phyloP scores from a whole-genome alignment of 2,329 filamentous ascomycete genomes.

The Orbilia brochopaga region DNA sequence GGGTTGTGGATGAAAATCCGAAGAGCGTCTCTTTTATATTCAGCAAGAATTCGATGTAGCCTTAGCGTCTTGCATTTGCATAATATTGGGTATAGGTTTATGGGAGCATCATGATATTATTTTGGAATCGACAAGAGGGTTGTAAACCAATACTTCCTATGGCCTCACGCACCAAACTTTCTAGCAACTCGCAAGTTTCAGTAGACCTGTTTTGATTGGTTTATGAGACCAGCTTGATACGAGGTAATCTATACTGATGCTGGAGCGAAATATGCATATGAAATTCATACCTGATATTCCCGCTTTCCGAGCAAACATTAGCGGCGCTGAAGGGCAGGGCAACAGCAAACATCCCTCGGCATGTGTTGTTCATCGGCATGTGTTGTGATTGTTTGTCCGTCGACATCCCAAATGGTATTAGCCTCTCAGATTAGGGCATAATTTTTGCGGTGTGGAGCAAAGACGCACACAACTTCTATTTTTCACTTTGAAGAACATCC shows the following conservation, averaged over 20 bases:
- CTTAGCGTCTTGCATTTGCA: neutral
- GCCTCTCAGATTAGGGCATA: slow-evolving; percentile 31
- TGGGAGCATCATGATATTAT: too few relatives aligned
- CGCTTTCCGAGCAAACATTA: too few relatives aligned
- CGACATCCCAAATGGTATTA: slow-evolving; percentile 7
- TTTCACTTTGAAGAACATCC: slow-evolving; percentile 27
- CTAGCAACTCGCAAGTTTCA: too few relatives aligned
- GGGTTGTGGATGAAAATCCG: slow-evolving; percentile 61
- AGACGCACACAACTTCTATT: slow-evolving; percentile 26
- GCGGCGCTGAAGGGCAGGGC: too few relatives aligned
- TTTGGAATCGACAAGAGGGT: too few relatives aligned
- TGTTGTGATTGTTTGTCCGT: slow-evolving; percentile 13
- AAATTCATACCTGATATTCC: too few relatives aligned
- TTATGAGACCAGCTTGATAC: too few relatives aligned
- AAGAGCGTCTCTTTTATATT: slow-evolving; percentile 55
- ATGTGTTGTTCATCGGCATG: neutral
- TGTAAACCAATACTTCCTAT: too few relatives aligned
- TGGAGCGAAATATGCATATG: too few relatives aligned
- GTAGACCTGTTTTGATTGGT: too few relatives aligned
- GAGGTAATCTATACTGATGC: too few relatives aligned
- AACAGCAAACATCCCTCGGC: neutral
- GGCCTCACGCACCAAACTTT: too few relatives aligned
- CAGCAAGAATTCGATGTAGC: slow-evolving; percentile 47
- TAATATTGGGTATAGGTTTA: neutral
- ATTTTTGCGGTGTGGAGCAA: slow-evolving; percentile 19